These are phyloP conservation scores for Hypholoma fasciculare DNA, from an alignment of 768 basidiomycete genomes.

Conservation along the genomic window DNA sequence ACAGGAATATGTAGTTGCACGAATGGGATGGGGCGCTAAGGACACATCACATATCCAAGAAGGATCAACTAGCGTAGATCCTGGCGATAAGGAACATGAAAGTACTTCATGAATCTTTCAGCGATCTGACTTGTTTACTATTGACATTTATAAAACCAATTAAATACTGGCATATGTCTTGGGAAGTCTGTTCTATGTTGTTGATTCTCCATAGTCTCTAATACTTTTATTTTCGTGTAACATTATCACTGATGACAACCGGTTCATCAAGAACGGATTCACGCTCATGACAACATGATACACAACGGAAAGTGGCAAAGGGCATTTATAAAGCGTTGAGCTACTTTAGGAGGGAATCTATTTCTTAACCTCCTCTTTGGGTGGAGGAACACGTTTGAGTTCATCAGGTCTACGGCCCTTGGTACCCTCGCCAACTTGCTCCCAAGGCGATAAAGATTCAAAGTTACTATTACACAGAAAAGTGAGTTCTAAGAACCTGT, in stretches of 20 bases:
- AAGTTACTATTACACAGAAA: slow-evolving; percentile 70
- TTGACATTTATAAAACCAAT: background rate
- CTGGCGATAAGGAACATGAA: slow-evolving; percentile 26
- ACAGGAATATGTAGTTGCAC: slow-evolving; percentile 84
- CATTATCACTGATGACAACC: slow-evolving; percentile 3
- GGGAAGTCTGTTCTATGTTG: background rate
- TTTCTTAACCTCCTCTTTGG: slow-evolving; percentile 83
- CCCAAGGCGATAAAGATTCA: slow-evolving; percentile 92
- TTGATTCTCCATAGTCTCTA: background rate
- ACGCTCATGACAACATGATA: slow-evolving; percentile 12
- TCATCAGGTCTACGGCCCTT: slow-evolving; percentile 59
- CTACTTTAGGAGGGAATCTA: slow-evolving; percentile 31
- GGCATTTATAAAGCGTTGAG: background rate
- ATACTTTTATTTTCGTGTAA: slow-evolving; percentile 3
- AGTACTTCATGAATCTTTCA: slow-evolving; percentile 18
- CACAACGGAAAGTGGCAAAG: slow-evolving; percentile 4
- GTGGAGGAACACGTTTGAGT: slow-evolving; percentile 74
- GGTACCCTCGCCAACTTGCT: slow-evolving; percentile 77
- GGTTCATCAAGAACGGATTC: slow-evolving; percentile 3
- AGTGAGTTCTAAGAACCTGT: background rate
- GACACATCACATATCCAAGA: slow-evolving; percentile 19
- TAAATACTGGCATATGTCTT: background rate
- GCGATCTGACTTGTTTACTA: background rate
- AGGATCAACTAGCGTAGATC: slow-evolving; percentile 15
- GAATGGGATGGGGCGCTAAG: slow-evolving; percentile 79